Conservation (phyloP, 345 rosid species). For the Moricandia moricandioides region DNA sequence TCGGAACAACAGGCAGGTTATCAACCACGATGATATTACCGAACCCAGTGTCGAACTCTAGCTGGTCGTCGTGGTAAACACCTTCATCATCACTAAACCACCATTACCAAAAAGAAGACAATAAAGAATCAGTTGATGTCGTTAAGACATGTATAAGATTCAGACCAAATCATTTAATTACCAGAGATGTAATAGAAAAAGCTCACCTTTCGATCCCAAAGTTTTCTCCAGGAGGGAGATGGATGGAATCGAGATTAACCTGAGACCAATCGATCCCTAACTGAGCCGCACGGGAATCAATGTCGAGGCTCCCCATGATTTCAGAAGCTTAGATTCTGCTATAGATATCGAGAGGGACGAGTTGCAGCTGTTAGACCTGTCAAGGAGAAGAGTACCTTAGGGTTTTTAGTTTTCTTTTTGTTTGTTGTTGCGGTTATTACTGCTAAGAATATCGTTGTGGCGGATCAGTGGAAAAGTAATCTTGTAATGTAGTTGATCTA, state of each 20-base stretch:
- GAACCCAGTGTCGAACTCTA: slow-evolving; percentile 63
- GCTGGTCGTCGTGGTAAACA: slow-evolving; percentile 50
- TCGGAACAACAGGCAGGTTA: slow-evolving; percentile 78
- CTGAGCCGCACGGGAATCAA: slow-evolving; percentile 49
- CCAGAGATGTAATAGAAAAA: slow-evolving; percentile 18
- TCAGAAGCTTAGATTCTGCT: neutral
- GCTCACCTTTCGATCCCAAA: slow-evolving; percentile 63
- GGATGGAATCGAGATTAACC: slow-evolving; percentile 53
- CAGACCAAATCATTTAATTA: slow-evolving; percentile 41
- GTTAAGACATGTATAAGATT: neutral
- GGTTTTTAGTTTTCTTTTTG: neutral
- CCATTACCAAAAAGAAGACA: neutral
- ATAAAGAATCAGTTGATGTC: neutral
- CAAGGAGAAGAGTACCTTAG: neutral
- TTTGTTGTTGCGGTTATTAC: neutral
- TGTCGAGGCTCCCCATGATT: slow-evolving; percentile 55
- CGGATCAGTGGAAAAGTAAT: neutral
- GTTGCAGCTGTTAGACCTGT: neutral
- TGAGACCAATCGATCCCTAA: slow-evolving; percentile 60
- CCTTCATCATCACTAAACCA: slow-evolving; percentile 73
- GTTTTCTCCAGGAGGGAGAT: slow-evolving; percentile 66
- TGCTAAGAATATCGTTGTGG: neutral
- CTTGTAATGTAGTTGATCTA: neutral
- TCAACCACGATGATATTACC: slow-evolving; percentile 77
- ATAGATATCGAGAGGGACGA: neutral